Base-by-base conservation (phyloP, 768 basidiomycete genomes). In the Flagelloscypha sp. region DNA sequence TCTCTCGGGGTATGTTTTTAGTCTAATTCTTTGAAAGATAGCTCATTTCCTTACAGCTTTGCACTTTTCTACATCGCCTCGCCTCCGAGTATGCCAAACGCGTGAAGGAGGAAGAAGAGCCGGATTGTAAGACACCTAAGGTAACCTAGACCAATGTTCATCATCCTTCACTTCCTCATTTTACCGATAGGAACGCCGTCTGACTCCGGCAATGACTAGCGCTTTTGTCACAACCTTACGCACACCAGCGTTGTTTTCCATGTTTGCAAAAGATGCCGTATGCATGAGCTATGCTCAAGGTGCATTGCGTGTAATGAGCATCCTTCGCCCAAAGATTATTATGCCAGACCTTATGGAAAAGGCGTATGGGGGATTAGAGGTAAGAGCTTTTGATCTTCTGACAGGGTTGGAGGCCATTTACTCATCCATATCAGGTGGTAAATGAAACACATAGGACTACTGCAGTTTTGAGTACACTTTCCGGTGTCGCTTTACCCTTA, bases 371-470 rank as follows among this genome's bases (percentile, higher is more conserved):
- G 90, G 90, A 0, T 63, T 98, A n/a, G 90, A 95, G 53, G n/a
- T n/a, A n/a, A n/a, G n/a, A n/a, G n/a, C n/a, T n/a, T n/a, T n/a
- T n/a, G n/a, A n/a, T n/a, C n/a, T n/a, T n/a, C n/a, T n/a, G n/a
- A n/a, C n/a, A n/a, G n/a, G n/a, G n/a, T n/a, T n/a, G n/a, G n/a
- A n/a, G n/a, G n/a, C n/a, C n/a, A n/a, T n/a, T n/a, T n/a, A n/a
- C n/a, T n/a, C n/a, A n/a, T n/a, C n/a, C n/a, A n/a, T n/a, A n/a
- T n/a, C n/a, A n/a, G n/a, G 79, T 82, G 8, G 74, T 97, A 12
- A 92, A 93, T 44, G 93, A 97, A 66, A 98, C 94, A 1, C 89
- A 95, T 54, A 67, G 93, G 25, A 95, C 93, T 4, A 90, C 89
- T 2, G 86, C 93, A 1, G 87, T 89, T 7, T 66, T 97, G 29